Evolutionary conservation across 306 rosid genomes (phyloP), one percentile per base, ranked within the genome.

Genomic region (Vigna reflexopilosa): DNA sequence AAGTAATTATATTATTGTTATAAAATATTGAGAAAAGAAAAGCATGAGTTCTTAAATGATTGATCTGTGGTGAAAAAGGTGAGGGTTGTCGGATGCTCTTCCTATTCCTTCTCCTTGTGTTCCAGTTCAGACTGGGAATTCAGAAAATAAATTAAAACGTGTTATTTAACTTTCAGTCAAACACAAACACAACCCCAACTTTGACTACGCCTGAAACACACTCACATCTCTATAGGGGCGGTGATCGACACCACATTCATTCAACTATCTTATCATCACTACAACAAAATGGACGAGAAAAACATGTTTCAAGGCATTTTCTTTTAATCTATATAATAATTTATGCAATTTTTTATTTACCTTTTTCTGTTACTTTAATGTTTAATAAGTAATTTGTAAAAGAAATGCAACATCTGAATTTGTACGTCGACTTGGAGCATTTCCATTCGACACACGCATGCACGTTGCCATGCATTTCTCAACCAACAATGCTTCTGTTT

Each of bases 161-260:
- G 75, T 70, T 70, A 7, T 49, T 50, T 70, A 28, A 70, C 26
- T n/a, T 16, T 28, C 7, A 70, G 75, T 70, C 75, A 70, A 70
- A 70, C 1, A 50, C 52, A 14, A 49, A 70, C 16, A 15, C 2
- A 66, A 4, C 10, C 30, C 26, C 34, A 38, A 4, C 81, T 52
- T 63, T 65, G 52, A 20, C 59, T 32, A 47, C 14, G 52, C 49
- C 49, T 5, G 15, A 34, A 42, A 45, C 38, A 51, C 2, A 49
- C 51, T 1, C 0, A 17, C 14, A 16, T 16, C 22, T 40, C 45
- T 40, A 44, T 44, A 62, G 17, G 73, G 78, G 47, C 83, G 72
- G 83, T 71, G 83, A 34, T 49, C 66, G 36, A 45, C 72, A 62
- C 19, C 19, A 17, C 19, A 9, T 44, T 10, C 40, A 36, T 36